Conservation (phyloP, 2,329 filamentous ascomycete genomes). For the Davidsoniella neocaledoniae region DNA sequence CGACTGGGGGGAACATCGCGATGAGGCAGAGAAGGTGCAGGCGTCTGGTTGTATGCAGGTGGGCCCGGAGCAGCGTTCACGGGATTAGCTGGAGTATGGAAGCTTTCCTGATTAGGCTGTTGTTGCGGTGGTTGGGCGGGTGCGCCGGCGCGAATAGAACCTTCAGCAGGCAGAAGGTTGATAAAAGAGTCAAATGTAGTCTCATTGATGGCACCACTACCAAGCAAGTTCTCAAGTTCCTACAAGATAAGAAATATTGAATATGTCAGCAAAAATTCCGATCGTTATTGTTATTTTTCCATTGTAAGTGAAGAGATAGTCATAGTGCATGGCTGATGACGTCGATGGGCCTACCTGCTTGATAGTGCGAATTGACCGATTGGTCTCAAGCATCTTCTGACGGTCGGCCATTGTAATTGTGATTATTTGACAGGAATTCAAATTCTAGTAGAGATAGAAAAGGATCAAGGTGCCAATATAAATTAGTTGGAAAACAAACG, state of each 20-base stretch:
- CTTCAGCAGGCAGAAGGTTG: constrained; percentile 56
- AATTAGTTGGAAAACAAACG: too few species aligned
- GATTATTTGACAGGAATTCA: too few species aligned
- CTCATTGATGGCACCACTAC: constrained; percentile 62
- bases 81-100: constrained; percentile 17
- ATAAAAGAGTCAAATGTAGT: constrained; percentile 60
- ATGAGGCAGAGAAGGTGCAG: constrained; percentile 23
- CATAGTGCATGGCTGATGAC: neutral
- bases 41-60: constrained; percentile 35
- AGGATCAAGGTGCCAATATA: too few species aligned
- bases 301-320: neutral
- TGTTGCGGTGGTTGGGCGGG: constrained; percentile 17
- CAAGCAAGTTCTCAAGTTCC: constrained; percentile 83
- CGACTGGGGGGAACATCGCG: constrained; percentile 19
- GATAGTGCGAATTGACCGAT: constrained; percentile 73
- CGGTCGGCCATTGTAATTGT: constrained; percentile 23
- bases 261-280: too few species aligned
- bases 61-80: constrained; percentile 21
- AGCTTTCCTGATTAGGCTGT: too few species aligned
- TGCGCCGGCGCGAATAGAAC: constrained; percentile 36
- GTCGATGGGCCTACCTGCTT: constrained; percentile 47
- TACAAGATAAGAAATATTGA: constrained; percentile 22
- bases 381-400: constrained; percentile 50
- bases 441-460: too few species aligned
- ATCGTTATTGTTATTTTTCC: neutral